Conservation (phyloP, 73 alveolate genomes). For the Diophrys sp. region DNA sequence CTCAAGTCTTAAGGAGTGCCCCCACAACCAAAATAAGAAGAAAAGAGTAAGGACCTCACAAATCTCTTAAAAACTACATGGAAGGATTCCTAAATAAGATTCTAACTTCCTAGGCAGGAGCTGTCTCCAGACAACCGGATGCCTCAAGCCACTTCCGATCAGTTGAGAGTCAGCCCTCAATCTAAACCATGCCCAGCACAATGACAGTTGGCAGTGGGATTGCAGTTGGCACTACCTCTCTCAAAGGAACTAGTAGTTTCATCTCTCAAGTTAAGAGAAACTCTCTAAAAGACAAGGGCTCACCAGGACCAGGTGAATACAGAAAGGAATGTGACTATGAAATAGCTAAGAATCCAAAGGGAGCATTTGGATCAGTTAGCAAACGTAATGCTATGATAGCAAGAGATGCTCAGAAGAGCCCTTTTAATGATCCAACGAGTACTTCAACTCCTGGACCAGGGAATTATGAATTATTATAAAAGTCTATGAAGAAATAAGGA, state of each 20-base stretch:
- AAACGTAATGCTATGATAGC: not conserved
- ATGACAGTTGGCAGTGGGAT: too few relatives aligned
- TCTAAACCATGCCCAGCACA: too few relatives aligned
- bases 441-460: not conserved
- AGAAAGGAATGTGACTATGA: not conserved
- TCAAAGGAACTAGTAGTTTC: not conserved
- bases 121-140: not conserved
- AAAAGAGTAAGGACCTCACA: not conserved
- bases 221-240: too few relatives aligned
- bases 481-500: too few relatives aligned
- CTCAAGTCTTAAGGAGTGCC: not conserved
- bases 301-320: conserved; percentile 19
- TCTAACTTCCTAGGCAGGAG: not conserved
- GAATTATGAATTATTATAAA: not conserved
- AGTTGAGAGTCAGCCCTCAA: too few relatives aligned
- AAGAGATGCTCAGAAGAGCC: not conserved
- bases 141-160: too few relatives aligned
- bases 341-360: not conserved
- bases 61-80: not conserved
- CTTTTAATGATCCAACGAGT: conserved; percentile 1
- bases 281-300: not conserved
- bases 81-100: conserved; percentile 3
- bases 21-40: not conserved
- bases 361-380: not conserved
- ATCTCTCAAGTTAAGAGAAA: not conserved